Base-by-base conservation (phyloP, 2,329 filamentous ascomycete genomes). In the Monosporascus sp. region DNA sequence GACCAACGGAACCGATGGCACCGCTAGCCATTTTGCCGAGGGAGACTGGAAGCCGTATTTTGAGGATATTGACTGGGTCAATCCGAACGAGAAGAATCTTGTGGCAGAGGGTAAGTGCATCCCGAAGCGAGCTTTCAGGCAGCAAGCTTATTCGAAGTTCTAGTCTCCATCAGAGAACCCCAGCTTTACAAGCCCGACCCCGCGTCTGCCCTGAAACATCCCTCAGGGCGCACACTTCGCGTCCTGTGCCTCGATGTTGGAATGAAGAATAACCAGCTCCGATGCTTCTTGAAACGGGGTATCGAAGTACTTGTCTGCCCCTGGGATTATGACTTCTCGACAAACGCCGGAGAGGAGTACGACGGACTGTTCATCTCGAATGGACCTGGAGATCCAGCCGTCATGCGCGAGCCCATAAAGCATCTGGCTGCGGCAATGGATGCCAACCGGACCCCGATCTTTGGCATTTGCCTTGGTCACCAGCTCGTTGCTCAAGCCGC, bases 341-440 rank as follows among this genome's bases (percentile, higher is more conserved):
- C 79, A 52, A 82, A 91, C 52, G 85, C 86, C 51, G 87, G 85
- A 54, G 88, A 89, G 59, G 85, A 95, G 61, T 97, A 96, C 69
- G 94, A 99, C 71, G 94, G 94, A 69, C 84, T 99, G 48, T 99
- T 99, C 78, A 85, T 99, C 62, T 97, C 93, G 60, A 99, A 99
- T 78, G 94, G 94, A 63, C 94, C 94, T 45, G 94, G 94, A 76
- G 92, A 99, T 72, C 94, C 94, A 52, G 87, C 93, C 7, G 88
- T 91, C 66, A 84, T 99, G 74, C 81, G 87, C 34, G 75, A 77
- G 52, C 96, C 93, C 6, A 84, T 95, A 54, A 83, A 87, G 70
- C 87, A 95, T 73, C 88, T 99, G 64, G 73, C 85, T 56, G 78
- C 83, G 53, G 88, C 89, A 31, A 81, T 97, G 71, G 78, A 87